Evolutionary conservation across 1,284 basidiomycete genomes (phyloP).

Genomic region (Sanghuangporus baumii): DNA sequence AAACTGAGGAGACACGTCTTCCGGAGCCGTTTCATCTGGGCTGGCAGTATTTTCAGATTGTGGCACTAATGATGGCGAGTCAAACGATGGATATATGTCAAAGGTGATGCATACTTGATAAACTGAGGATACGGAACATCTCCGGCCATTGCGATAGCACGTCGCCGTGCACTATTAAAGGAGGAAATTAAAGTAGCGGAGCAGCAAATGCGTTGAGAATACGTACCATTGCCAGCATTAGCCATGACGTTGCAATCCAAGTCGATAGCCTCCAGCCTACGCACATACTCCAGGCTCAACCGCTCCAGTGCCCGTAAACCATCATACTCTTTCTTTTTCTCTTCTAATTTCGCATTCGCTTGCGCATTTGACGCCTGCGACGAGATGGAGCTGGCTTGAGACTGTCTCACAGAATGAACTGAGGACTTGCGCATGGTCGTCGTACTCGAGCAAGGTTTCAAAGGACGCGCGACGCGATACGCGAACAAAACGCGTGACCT

Average conservation of each 20-base stretch:
- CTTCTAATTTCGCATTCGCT: slow-evolving; percentile 47
- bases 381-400: slow-evolving; percentile 34
- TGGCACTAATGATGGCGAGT: neutral
- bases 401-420: slow-evolving; percentile 24
- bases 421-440: slow-evolving; percentile 16
- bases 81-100: neutral
- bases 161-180: slow-evolving; percentile 58
- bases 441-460: neutral
- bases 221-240: slow-evolving; percentile 58
- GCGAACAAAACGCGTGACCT: neutral
- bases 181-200: slow-evolving; percentile 7
- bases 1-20: slow-evolving; percentile 22
- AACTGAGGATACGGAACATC: slow-evolving; percentile 69
- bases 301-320: slow-evolving; percentile 67
- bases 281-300: slow-evolving; percentile 55
- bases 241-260: slow-evolving; percentile 73
- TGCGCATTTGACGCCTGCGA: slow-evolving; percentile 42
- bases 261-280: slow-evolving; percentile 59
- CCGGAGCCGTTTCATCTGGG: slow-evolving; percentile 21
- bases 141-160: slow-evolving; percentile 75
- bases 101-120: slow-evolving; percentile 45
- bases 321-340: slow-evolving; percentile 75
- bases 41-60: slow-evolving; percentile 33
- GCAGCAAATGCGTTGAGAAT: neutral
- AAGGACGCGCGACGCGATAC: neutral